These are phyloP conservation scores for Monosporascus sp. DNA, from an alignment of 2,329 filamentous ascomycete species.

Conservation along the genomic window DNA sequence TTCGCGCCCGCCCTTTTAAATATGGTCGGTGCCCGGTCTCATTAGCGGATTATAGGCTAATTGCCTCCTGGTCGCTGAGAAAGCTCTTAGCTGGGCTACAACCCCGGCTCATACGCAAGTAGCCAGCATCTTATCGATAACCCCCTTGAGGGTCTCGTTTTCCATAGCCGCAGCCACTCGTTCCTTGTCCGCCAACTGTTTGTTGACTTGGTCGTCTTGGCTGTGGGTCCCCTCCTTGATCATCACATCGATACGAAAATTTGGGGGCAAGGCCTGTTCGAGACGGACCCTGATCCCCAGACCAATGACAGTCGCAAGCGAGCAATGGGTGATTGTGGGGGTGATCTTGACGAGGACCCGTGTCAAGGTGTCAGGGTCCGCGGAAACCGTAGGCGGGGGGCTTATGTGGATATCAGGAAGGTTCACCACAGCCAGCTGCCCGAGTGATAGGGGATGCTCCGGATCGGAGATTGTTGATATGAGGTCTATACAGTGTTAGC, in stretches of 20 bases:
- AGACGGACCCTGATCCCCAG: slow-evolving; percentile 86
- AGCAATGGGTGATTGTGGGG: slow-evolving; percentile 95
- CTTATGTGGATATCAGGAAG: slow-evolving; percentile 86
- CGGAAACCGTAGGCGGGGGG: slow-evolving; percentile 55
- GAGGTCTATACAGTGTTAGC: slow-evolving; percentile 57
- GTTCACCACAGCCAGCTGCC: slow-evolving; percentile 89
- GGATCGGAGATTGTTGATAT: slow-evolving; percentile 94
- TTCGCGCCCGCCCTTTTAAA: not conserved
- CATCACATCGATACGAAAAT: slow-evolving; percentile 85
- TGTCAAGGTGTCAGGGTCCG: slow-evolving; percentile 52
- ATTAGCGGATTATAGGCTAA: not conserved
- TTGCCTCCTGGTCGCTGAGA: too few species aligned
- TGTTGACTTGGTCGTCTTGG: slow-evolving; percentile 92
- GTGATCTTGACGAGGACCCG: slow-evolving; percentile 84
- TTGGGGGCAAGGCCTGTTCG: slow-evolving; percentile 83
- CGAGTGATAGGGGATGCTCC: slow-evolving; percentile 90
- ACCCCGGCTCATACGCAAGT: slow-evolving; percentile 57
- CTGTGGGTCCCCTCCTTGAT: slow-evolving; percentile 97
- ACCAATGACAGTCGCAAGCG: slow-evolving; percentile 91
- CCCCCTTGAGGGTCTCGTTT: slow-evolving; percentile 82
- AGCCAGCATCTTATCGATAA: slow-evolving; percentile 89
- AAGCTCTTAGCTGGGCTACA: not conserved
- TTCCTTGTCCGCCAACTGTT: slow-evolving; percentile 95
- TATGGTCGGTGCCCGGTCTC: not conserved
- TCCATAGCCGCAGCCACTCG: slow-evolving; percentile 90